phyloP scores from a whole-genome alignment of 345 rosid genomes.

The Moricandia arvensis region DNA sequence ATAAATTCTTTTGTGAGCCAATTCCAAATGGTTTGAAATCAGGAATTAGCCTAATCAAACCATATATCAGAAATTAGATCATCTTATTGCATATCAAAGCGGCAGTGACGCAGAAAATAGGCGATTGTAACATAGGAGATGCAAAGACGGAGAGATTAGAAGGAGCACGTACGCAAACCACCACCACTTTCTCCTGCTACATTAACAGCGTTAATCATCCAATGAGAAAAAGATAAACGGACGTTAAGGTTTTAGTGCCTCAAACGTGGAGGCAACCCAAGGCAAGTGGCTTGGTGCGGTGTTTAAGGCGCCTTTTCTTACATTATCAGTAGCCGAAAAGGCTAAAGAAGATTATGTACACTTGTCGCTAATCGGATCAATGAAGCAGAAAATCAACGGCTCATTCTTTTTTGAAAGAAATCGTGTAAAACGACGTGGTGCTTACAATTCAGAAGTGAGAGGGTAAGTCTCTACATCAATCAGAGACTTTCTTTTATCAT shows the following conservation, averaged over 20 bases:
- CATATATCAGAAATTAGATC: too few species aligned
- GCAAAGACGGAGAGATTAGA: not conserved
- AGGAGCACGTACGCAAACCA: too few species aligned
- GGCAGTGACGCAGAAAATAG: too few species aligned
- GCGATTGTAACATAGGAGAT: too few species aligned
- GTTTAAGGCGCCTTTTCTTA: not conserved
- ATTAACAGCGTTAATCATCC: constrained; percentile 39
- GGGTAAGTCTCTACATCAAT: too few species aligned
- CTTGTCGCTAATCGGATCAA: not conserved
- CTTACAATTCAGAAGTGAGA: too few species aligned
- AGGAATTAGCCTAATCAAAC: too few species aligned
- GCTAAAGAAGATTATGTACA: not conserved
- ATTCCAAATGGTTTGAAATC: too few species aligned
- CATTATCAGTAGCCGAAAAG: constrained; percentile 23
- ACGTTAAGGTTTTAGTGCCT: constrained; percentile 27
- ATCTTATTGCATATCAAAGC: too few species aligned
- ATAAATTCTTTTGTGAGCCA: too few species aligned
- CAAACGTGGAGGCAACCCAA: constrained; percentile 35
- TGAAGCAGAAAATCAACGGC: not conserved
- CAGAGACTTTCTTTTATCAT: not conserved
- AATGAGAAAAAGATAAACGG: not conserved
- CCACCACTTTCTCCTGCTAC: too few species aligned
- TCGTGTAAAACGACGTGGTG: too few species aligned
- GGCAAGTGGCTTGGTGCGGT: constrained; percentile 6
- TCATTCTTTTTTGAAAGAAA: not conserved